These are phyloP conservation scores for Auriculariales sp. DNA, from an alignment of 768 basidiomycete genomes.

Conservation along the genomic window DNA sequence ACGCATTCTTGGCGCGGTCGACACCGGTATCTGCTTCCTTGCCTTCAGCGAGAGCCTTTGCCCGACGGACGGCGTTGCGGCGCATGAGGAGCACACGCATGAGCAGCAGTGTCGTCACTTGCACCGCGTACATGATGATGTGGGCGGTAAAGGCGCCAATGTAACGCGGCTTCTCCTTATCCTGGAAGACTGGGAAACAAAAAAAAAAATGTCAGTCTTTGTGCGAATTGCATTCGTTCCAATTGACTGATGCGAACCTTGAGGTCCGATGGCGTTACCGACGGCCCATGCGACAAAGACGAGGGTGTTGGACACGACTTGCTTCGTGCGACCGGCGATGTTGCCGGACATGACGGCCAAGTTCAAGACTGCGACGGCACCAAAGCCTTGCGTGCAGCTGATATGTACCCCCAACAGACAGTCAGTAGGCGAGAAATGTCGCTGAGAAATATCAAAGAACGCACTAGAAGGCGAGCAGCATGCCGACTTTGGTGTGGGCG, in stretches of 20 bases:
- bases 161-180: conserved; percentile 31
- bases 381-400: conserved; percentile 32
- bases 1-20: conserved; percentile 27
- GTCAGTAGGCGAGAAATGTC: background rate
- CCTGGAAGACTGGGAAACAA: conserved; percentile 28
- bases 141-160: conserved; percentile 32
- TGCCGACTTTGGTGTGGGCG: conserved; percentile 26
- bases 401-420: background rate
- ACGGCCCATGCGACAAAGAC: conserved; percentile 38
- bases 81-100: conserved; percentile 28
- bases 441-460: conserved; percentile 10
- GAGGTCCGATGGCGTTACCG: conserved; percentile 34
- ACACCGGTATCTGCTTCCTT: conserved; percentile 18
- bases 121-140: conserved; percentile 31
- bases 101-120: conserved; percentile 22
- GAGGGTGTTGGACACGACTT: conserved; percentile 30
- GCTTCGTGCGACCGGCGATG: conserved; percentile 35
- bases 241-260: conserved; percentile 19
- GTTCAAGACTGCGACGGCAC: conserved; percentile 31
- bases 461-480: conserved; percentile 35
- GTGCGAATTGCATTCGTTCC: too few species aligned
- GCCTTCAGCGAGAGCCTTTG: conserved; percentile 18
- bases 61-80: conserved; percentile 24
- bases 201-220: too few species aligned
- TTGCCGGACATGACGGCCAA: conserved; percentile 33